Conservation (phyloP, 2,329 filamentous ascomycete species). For the Ophiosphaerella herpotricha region DNA sequence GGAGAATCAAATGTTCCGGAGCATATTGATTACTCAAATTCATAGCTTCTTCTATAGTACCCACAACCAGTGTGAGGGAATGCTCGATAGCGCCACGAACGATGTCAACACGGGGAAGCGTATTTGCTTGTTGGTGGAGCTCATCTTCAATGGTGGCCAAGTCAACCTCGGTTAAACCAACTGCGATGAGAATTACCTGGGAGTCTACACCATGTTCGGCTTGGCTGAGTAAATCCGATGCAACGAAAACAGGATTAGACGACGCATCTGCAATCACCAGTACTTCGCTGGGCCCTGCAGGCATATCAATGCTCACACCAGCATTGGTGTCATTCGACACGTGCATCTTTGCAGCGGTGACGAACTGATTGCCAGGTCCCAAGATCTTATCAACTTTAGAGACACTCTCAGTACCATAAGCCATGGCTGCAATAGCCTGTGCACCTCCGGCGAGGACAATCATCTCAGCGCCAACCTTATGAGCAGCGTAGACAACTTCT, state of each 20-base stretch:
- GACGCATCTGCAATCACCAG: conserved; percentile 90
- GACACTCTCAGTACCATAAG: conserved; percentile 93
- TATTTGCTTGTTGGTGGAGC: conserved; percentile 83
- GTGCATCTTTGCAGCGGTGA: conserved; percentile 97
- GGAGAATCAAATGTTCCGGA: conserved; percentile 93
- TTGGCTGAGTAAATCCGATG: conserved; percentile 91
- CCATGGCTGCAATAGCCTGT: conserved; percentile 94
- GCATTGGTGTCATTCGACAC: conserved; percentile 97
- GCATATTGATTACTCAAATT: conserved; percentile 91
- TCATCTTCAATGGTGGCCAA: conserved; percentile 88
- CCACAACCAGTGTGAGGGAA: conserved; percentile 81
- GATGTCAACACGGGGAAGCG: conserved; percentile 88
- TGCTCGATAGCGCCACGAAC: conserved; percentile 88
- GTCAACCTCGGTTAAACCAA: conserved; percentile 74
- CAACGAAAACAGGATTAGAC: conserved; percentile 91
- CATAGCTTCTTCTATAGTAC: conserved; percentile 75
- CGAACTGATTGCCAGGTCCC: conserved; percentile 96
- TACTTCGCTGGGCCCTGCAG: conserved; percentile 93
- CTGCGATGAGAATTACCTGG: conserved; percentile 88
- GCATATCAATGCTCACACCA: conserved; percentile 96
- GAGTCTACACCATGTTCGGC: conserved; percentile 97
- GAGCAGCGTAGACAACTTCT: conserved; percentile 95
- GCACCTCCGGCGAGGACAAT: conserved; percentile 96
- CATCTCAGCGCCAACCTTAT: conserved; percentile 94
- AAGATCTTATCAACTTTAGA: conserved; percentile 99